Conservation (phyloP, 1,139 yeast genomes). For the Saccharomyces hybrid region DNA sequence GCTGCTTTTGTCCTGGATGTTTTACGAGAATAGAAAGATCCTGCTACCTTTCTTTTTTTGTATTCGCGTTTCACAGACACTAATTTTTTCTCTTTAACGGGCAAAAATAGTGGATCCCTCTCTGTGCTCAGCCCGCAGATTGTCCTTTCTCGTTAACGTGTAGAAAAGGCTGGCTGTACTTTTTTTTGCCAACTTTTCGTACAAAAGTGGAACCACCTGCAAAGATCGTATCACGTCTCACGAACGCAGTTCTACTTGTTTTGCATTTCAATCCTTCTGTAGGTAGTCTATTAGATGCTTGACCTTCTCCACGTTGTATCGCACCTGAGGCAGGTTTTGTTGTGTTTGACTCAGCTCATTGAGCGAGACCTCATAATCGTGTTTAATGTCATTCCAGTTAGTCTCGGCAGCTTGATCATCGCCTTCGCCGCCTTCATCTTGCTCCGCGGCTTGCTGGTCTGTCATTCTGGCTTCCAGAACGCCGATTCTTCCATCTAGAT, state of each 20-base stretch:
- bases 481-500: constrained; percentile 20
- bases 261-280: constrained; percentile 11
- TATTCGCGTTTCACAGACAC: constrained; percentile 1
- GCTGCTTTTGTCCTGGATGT: neutral
- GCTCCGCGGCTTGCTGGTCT: constrained; percentile 6
- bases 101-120: neutral
- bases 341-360: constrained; percentile 9
- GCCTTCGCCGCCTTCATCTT: constrained; percentile 6
- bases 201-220: neutral
- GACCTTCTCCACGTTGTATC: constrained; percentile 12
- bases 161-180: neutral
- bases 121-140: neutral
- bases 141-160: neutral
- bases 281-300: constrained; percentile 13
- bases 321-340: constrained; percentile 11
- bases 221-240: neutral
- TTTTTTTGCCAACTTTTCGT: neutral
- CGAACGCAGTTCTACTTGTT: neutral
- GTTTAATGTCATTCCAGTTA: constrained; percentile 1
- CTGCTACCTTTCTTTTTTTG: neutral
- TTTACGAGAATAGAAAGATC: neutral
- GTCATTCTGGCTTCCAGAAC: constrained; percentile 6
- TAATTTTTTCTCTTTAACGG: constrained; percentile 1
- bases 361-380: neutral
- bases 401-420: constrained; percentile 12